Percentiles rank a stretch among this genome's conserved stretches.
phyloP scores from a whole-genome alignment of 805 yeast genomes.

The Cyberlindnera saturnus region DNA sequence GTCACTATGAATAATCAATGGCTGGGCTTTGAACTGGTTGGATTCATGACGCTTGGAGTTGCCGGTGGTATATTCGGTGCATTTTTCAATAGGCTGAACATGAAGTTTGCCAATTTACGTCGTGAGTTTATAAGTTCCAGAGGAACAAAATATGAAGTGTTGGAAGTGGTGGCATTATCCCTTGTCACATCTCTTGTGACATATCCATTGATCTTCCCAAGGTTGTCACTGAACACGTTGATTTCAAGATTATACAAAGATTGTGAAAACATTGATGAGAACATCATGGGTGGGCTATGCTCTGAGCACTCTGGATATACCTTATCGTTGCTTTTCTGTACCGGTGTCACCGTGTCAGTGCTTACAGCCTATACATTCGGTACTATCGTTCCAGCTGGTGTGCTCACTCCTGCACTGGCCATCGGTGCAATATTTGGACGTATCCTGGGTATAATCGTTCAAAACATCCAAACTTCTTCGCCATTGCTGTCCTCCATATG shows the following conservation, averaged over 20 bases:
- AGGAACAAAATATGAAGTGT: slow-evolving; percentile 28
- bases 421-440: slow-evolving; percentile 60
- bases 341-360: slow-evolving; percentile 43
- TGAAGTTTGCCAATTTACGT: slow-evolving; percentile 34
- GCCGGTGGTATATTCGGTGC: slow-evolving; percentile 67
- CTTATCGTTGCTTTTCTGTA: slow-evolving; percentile 9
- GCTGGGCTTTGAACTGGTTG: slow-evolving; percentile 64
- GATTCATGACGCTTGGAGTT: slow-evolving; percentile 66
- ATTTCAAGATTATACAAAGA: slow-evolving; percentile 65
- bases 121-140: slow-evolving; percentile 13
- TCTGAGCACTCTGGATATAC: slow-evolving; percentile 7
- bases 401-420: slow-evolving; percentile 56
- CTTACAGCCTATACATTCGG: slow-evolving; percentile 70
- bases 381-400: slow-evolving; percentile 61
- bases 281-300: slow-evolving; percentile 24
- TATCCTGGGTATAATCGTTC: slow-evolving; percentile 45
- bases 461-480: slow-evolving; percentile 36
- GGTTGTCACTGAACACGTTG: slow-evolving; percentile 49
- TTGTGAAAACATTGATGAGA: slow-evolving; percentile 34
- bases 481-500: slow-evolving; percentile 33
- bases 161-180: slow-evolving; percentile 46
- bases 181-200: slow-evolving; percentile 47
- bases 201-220: slow-evolving; percentile 49
- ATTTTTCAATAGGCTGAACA: slow-evolving; percentile 42
- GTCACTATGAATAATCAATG: slow-evolving; percentile 70